Evolutionary conservation across 2,329 filamentous ascomycete genomes (phyloP).

Genomic region (Verticillium longisporum): DNA sequence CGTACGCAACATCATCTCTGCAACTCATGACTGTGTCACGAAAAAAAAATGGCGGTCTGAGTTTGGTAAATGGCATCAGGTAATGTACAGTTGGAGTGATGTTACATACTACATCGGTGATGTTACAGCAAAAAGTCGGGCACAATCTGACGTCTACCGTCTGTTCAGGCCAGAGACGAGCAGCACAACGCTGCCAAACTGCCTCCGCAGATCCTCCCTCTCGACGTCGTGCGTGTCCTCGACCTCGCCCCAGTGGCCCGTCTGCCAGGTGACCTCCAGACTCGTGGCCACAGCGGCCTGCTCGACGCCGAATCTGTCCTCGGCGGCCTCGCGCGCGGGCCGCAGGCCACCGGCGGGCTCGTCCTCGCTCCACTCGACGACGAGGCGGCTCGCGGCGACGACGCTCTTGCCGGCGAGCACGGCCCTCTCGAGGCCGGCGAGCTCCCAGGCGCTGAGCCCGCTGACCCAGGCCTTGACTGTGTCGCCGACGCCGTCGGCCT

Average conservation of each 20-base stretch:
- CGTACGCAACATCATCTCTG: too few relatives aligned
- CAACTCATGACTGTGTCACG: too few relatives aligned
- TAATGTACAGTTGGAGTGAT: not conserved
- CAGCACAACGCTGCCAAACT: slow-evolving; percentile 80
- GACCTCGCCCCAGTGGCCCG: slow-evolving; percentile 86
- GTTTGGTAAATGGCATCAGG: not conserved
- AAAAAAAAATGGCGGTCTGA: too few relatives aligned
- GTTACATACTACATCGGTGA: not conserved
- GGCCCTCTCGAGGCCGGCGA: slow-evolving; percentile 80
- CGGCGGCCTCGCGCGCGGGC: slow-evolving; percentile 18
- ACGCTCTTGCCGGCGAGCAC: slow-evolving; percentile 83
- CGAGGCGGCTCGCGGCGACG: slow-evolving; percentile 65
- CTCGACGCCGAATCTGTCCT: slow-evolving; percentile 64
- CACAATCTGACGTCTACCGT: not conserved
- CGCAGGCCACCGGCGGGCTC: slow-evolving; percentile 40
- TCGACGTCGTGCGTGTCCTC: slow-evolving; percentile 98
- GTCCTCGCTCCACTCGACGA: slow-evolving; percentile 83
- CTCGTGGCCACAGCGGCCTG: slow-evolving; percentile 73
- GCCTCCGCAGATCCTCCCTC: slow-evolving; percentile 78
- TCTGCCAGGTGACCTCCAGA: slow-evolving; percentile 88
- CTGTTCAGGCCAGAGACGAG: slow-evolving; percentile 56
- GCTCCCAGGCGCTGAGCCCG: slow-evolving; percentile 67
- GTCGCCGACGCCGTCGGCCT: slow-evolving; percentile 67
- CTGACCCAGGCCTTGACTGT: slow-evolving; percentile 73
- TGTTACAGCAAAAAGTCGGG: not conserved